A percentile compares a stretch with the other conserved stretches of the same genome.
phyloP scores from a whole-genome alignment of 2,329 filamentous ascomycete species.

The Shiraia sp. region DNA sequence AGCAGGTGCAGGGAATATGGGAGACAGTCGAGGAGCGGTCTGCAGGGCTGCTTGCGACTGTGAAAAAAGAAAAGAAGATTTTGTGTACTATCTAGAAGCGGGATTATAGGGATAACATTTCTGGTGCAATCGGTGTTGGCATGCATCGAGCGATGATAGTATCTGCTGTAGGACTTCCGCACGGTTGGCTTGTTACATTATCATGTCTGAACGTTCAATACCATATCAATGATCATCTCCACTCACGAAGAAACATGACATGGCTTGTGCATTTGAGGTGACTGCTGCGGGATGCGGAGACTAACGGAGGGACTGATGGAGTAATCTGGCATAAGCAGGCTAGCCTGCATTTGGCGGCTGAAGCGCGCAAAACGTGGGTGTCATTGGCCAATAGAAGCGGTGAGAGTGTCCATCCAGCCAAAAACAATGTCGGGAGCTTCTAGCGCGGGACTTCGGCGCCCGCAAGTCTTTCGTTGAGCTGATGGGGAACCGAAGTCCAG shows the following conservation, averaged over 20 bases:
- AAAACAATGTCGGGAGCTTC: no score
- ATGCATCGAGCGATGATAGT: slow-evolving; percentile 22
- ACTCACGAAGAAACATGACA: neutral
- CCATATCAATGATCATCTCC: slow-evolving; percentile 6
- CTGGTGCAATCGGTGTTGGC: slow-evolving; percentile 31
- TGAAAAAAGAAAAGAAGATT: slow-evolving; percentile 27
- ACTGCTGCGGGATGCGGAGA: neutral
- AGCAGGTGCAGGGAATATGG: slow-evolving; percentile 37
- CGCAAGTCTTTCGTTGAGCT: slow-evolving; percentile 12
- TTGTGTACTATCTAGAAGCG: slow-evolving; percentile 42
- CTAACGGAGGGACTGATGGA: no score
- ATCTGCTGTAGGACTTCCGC: slow-evolving; percentile 34
- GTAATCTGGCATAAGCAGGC: no score
- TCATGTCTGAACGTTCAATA: slow-evolving; percentile 26
- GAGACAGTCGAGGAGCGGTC: slow-evolving; percentile 12
- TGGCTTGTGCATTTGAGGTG: neutral
- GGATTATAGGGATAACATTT: slow-evolving; percentile 39
- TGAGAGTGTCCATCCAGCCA: no score
- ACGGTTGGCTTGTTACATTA: slow-evolving; percentile 30
- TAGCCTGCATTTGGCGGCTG: neutral
- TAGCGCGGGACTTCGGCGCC: slow-evolving; percentile 8
- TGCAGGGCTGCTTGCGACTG: slow-evolving; percentile 14
- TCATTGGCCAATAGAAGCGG: neutral
- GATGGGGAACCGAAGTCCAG: slow-evolving; percentile 22
- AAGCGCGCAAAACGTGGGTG: neutral